These are phyloP conservation scores for Lactarius evosmus DNA, from an alignment of 768 basidiomycete species.

Conservation along the genomic window DNA sequence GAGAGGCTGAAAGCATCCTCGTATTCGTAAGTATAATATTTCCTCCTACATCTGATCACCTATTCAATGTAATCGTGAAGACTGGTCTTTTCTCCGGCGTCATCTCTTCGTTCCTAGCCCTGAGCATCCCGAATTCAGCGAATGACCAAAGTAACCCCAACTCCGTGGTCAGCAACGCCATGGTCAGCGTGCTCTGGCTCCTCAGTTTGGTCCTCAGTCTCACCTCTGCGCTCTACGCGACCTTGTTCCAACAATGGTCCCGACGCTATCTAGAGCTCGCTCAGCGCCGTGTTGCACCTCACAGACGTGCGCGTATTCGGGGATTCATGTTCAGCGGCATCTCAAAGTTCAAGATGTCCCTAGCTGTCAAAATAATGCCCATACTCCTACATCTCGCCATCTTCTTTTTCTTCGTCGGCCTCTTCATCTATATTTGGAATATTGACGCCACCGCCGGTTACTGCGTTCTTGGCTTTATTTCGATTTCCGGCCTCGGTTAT, in stretches of 20 bases:
- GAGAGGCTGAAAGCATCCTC: not conserved
- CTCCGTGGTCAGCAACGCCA: no score
- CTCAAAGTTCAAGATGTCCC: not conserved
- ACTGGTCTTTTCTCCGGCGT: constrained; percentile 6
- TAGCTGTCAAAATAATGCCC: not conserved
- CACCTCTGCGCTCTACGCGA: not conserved
- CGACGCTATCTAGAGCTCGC: not conserved
- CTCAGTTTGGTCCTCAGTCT: not conserved
- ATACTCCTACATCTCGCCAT: not conserved
- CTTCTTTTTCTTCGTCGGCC: not conserved
- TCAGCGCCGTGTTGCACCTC: not conserved
- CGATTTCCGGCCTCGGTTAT: not conserved
- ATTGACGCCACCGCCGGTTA: not conserved
- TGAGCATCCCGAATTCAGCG: not conserved
- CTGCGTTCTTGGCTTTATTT: not conserved
- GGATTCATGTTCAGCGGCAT: not conserved
- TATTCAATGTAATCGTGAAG: not conserved
- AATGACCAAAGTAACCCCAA: no score
- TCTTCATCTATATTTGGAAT: not conserved
- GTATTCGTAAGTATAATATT: constrained; percentile 1
- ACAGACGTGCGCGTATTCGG: not conserved
- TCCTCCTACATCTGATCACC: not conserved
- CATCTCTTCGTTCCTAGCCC: not conserved
- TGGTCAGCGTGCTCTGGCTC: constrained; percentile 8
- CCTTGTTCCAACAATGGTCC: not conserved